These are phyloP conservation scores for Candida sanyaensis DNA, from an alignment of 1,139 yeast species.

Conservation along the genomic window DNA sequence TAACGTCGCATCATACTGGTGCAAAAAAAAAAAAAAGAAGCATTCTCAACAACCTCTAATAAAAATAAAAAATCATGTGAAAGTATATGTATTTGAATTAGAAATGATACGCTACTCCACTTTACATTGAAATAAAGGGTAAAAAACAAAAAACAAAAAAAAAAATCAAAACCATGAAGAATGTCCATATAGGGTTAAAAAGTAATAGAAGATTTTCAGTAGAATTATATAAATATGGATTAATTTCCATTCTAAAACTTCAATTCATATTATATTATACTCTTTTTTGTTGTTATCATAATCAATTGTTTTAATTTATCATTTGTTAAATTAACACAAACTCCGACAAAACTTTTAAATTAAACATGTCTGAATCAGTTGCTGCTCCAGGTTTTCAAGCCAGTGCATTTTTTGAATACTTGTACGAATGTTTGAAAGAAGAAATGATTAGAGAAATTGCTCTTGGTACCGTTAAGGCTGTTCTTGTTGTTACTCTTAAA, in stretches of 20 bases:
- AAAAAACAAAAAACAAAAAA: background rate
- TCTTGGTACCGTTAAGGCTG: conserved; percentile 55
- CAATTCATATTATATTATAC: background rate
- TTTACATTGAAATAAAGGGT: too few relatives aligned
- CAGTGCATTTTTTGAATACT: conserved; percentile 42
- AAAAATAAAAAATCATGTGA: too few relatives aligned
- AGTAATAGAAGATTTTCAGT: background rate
- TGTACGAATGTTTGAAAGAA: conserved; percentile 43
- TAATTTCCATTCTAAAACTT: background rate
- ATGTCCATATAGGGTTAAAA: background rate
- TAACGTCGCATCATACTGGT: background rate
- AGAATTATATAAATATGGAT: background rate
- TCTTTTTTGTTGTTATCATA: background rate
- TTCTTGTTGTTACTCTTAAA: conserved; percentile 67
- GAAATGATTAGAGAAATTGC: conserved; percentile 42
- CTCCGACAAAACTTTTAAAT: background rate
- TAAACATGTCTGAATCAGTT: conserved; percentile 20
- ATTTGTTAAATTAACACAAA: background rate
- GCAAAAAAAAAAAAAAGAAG: too few relatives aligned
- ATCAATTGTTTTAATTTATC: background rate
- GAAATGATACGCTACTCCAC: too few relatives aligned
- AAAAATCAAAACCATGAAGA: background rate
- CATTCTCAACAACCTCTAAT: too few relatives aligned
- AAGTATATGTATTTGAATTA: too few relatives aligned
- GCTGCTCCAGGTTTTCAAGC: conserved; percentile 51